These are phyloP conservation scores for Colletotrichum siamense DNA, from an alignment of 2,329 filamentous ascomycete species.

Conservation along the genomic window DNA sequence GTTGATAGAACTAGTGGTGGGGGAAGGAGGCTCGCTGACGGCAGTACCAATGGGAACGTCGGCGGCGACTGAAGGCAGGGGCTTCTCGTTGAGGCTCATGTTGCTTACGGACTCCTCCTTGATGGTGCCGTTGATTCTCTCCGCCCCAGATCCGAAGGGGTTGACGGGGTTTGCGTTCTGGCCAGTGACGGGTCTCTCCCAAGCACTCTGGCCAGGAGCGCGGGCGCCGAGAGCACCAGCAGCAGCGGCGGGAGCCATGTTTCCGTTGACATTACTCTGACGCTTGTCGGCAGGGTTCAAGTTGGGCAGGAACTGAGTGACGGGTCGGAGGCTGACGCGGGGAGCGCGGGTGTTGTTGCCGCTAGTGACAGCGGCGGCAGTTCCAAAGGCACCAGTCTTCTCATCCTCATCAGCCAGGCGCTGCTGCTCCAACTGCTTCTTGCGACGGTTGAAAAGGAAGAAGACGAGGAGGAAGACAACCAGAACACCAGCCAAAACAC, in stretches of 20 bases:
- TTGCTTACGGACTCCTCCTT: conserved; percentile 40
- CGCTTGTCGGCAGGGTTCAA: conserved; percentile 56
- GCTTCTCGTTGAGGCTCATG: conserved; percentile 37
- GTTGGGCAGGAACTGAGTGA: conserved; percentile 82
- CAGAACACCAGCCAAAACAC: conserved; percentile 74
- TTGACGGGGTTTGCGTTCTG: conserved; percentile 63
- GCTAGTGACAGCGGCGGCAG: conserved; percentile 27
- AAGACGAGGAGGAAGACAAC: conserved; percentile 71
- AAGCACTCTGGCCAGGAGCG: conserved; percentile 40
- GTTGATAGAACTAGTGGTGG: conserved; percentile 9
- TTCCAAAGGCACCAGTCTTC: conserved; percentile 56
- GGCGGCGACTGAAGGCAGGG: neutral
- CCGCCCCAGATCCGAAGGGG: conserved; percentile 72
- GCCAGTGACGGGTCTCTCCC: conserved; percentile 54
- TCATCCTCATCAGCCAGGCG: conserved; percentile 63
- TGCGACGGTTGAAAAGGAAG: conserved; percentile 73
- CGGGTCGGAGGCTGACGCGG: conserved; percentile 82
- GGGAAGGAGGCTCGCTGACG: neutral
- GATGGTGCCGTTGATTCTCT: conserved; percentile 51
- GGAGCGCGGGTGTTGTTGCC: conserved; percentile 65
- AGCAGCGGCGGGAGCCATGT: conserved; percentile 34
- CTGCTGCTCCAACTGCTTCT: conserved; percentile 66
- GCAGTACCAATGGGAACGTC: conserved; percentile 14
- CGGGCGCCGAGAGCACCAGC: conserved; percentile 31
- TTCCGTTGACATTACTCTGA: conserved; percentile 48